Evolutionary conservation across 176 grass and related monocot species (phyloP).

Genomic region (Hordeum marinum): DNA sequence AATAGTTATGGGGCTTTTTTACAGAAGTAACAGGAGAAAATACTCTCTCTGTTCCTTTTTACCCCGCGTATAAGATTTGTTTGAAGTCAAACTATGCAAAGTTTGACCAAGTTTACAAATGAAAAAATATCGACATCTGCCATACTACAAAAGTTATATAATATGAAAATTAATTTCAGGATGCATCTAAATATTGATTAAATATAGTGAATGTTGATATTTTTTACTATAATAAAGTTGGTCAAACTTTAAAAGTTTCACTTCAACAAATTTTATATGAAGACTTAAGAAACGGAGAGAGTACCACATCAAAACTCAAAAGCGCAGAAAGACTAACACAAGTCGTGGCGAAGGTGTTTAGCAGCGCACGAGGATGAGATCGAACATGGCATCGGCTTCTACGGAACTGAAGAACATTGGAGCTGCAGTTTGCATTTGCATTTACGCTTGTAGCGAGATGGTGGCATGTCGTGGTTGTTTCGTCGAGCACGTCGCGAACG

Average conservation of each 20-base stretch:
- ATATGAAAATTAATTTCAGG: too few relatives aligned
- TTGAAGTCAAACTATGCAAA: too few relatives aligned
- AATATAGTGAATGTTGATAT: too few relatives aligned
- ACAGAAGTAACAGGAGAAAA: neutral
- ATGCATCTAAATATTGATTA: too few relatives aligned
- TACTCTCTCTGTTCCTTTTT: too few relatives aligned
- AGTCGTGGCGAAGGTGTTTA: neutral
- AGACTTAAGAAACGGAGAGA: neutral
- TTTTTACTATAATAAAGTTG: too few relatives aligned
- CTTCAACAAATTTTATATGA: too few relatives aligned
- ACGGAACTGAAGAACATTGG: neutral
- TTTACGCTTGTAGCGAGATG: neutral
- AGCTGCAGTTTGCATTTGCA: neutral
- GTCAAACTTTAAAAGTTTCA: too few relatives aligned
- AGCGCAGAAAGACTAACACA: neutral
- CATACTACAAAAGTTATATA: too few relatives aligned
- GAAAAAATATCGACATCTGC: too few relatives aligned
- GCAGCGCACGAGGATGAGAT: neutral
- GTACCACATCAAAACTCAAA: neutral
- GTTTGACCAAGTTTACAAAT: too few relatives aligned
- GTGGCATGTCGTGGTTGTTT: neutral
- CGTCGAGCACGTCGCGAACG: neutral
- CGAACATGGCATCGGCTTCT: neutral
- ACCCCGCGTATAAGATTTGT: too few relatives aligned
- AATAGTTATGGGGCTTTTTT: neutral